These are phyloP conservation scores for Hippophae gyantsensis DNA, from an alignment of 306 rosid species.

Conservation along the genomic window DNA sequence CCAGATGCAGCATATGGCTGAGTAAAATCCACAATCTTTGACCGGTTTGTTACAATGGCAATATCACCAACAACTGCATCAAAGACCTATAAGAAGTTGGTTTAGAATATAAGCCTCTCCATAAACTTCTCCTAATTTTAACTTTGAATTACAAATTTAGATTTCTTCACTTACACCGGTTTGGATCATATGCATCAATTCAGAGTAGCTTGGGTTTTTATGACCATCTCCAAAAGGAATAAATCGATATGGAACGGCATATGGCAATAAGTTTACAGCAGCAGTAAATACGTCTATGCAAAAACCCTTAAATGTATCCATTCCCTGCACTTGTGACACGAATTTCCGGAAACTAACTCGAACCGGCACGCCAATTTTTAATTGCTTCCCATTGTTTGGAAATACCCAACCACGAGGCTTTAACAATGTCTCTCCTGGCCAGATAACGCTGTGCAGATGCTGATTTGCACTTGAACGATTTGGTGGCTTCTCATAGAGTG, in stretches of 20 bases:
- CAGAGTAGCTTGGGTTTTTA: slow-evolving; percentile 4
- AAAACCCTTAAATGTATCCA: slow-evolving; percentile 12
- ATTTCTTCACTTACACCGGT: slow-evolving; percentile 18
- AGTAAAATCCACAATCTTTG: slow-evolving; percentile 25
- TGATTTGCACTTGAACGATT: not conserved
- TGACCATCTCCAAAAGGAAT: slow-evolving; percentile 26
- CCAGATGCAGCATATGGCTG: slow-evolving; percentile 39
- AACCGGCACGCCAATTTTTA: slow-evolving; percentile 19
- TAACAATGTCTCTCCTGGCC: slow-evolving; percentile 20
- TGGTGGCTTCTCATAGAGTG: not conserved
- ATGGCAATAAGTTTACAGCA: slow-evolving; percentile 19
- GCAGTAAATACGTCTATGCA: slow-evolving; percentile 31
- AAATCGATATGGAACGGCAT: slow-evolving; percentile 20
- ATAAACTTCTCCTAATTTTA: too few species aligned
- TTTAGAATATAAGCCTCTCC: too few species aligned
- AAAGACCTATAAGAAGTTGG: slow-evolving; percentile 3
- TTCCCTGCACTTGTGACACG: slow-evolving; percentile 15
- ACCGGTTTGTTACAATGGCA: slow-evolving; percentile 20
- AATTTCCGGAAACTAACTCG: slow-evolving; percentile 9
- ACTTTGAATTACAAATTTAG: not conserved
- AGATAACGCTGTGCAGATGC: slow-evolving; percentile 14
- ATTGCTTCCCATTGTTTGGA: slow-evolving; percentile 13
- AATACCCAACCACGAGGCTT: slow-evolving; percentile 28
- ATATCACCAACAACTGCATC: slow-evolving; percentile 19
- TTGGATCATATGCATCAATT: slow-evolving; percentile 17